These are phyloP conservation scores for Ustilago xerochloae DNA, from an alignment of 1,284 basidiomycete species.

Conservation along the genomic window DNA sequence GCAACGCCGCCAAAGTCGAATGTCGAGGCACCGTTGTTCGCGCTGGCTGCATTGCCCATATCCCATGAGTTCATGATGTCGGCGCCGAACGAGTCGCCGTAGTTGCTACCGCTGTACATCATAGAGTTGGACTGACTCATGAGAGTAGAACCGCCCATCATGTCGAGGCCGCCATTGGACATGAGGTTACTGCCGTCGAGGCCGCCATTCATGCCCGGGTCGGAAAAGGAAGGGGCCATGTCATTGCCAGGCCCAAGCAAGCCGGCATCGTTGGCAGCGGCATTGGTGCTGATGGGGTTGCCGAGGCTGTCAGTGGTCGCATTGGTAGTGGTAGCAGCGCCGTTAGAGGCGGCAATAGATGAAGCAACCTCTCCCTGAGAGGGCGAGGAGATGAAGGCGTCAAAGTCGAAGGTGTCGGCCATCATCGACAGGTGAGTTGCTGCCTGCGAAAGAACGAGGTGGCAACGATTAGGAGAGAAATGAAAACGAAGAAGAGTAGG, in stretches of 20 bases:
- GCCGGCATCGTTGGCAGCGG: neutral
- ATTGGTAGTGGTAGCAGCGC: neutral
- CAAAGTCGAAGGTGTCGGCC: conserved; percentile 52
- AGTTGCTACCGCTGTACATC: conserved; percentile 32
- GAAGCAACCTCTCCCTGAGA: conserved; percentile 30
- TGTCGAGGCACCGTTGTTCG: conserved; percentile 1
- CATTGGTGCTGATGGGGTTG: conserved; percentile 16
- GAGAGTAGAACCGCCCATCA: conserved; percentile 29
- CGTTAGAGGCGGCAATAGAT: conserved; percentile 10
- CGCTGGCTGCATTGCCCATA: conserved; percentile 8
- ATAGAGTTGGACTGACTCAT: conserved; percentile 45
- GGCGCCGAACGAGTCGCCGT: conserved; percentile 23
- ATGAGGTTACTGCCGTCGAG: conserved; percentile 9
- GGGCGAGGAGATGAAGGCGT: conserved; percentile 56
- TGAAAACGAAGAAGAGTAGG: neutral
- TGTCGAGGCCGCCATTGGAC: conserved; percentile 23
- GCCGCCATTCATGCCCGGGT: conserved; percentile 22
- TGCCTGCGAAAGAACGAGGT: neutral
- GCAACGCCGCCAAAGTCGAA: conserved; percentile 20
- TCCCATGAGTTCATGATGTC: conserved; percentile 39
- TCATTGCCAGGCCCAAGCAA: conserved; percentile 19
- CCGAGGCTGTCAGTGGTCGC: conserved; percentile 10
- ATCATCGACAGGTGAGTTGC: conserved; percentile 27
- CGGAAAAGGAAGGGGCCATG: conserved; percentile 39
- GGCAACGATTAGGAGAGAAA: conserved; percentile 8